Evolutionary conservation across 2,329 filamentous ascomycete species (phyloP).

Genomic region (Hypoxylon sp.): DNA sequence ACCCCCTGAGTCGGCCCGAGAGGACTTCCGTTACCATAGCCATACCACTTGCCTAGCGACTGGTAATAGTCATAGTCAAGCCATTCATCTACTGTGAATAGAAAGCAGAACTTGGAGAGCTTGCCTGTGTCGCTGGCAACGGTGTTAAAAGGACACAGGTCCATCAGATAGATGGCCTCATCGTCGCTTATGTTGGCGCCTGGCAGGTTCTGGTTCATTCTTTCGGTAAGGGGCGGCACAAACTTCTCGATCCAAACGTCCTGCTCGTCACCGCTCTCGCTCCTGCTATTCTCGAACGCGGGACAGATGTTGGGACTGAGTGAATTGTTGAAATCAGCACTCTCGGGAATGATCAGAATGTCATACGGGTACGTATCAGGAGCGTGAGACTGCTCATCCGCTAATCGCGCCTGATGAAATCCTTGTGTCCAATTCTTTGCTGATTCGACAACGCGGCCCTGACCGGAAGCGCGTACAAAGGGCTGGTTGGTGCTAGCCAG

Average conservation of each 20-base stretch:
- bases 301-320: conserved; percentile 80
- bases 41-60: conserved; percentile 86
- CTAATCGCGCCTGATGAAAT: conserved; percentile 69
- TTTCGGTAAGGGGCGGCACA: conserved; percentile 72
- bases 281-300: conserved; percentile 73
- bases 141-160: conserved; percentile 87
- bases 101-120: conserved; percentile 77
- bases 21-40: conserved; percentile 79
- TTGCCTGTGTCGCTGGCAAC: conserved; percentile 70
- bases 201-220: conserved; percentile 76
- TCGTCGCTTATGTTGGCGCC: conserved; percentile 73
- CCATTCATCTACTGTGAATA: conserved; percentile 84
- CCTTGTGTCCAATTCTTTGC: conserved; percentile 81
- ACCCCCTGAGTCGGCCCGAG: conserved; percentile 88
- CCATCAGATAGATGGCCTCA: conserved; percentile 82
- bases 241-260: conserved; percentile 72
- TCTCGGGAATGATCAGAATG: conserved; percentile 79
- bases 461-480: conserved; percentile 78
- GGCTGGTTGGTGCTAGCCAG: conserved; percentile 71
- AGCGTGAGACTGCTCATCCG: conserved; percentile 57
- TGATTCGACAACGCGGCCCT: conserved; percentile 79
- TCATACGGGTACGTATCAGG: conserved; percentile 62
- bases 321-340: conserved; percentile 78
- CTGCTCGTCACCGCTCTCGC: conserved; percentile 65
- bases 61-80: conserved; percentile 83